phyloP scores from a whole-genome alignment of 768 basidiomycete species.

The Chalciporus sphaerocephalus region DNA sequence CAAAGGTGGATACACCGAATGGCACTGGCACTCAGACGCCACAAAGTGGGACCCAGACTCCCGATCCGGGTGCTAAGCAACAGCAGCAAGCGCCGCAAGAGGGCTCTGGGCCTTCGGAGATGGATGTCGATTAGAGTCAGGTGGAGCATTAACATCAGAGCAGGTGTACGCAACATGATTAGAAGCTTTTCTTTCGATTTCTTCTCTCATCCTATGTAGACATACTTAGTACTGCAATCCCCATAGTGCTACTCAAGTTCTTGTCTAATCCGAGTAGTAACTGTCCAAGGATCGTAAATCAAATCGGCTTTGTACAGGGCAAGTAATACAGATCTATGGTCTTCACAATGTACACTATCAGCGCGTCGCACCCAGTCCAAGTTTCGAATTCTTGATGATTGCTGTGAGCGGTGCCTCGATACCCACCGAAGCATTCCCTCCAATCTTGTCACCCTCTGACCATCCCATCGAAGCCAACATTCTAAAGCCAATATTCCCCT shows the following conservation, averaged over 20 bases:
- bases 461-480: constrained; percentile 91
- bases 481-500: constrained; percentile 79
- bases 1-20: constrained; percentile 45
- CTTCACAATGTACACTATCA: background rate
- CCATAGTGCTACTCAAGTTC: constrained; percentile 2
- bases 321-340: background rate
- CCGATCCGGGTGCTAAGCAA: constrained; percentile 42
- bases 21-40: constrained; percentile 75
- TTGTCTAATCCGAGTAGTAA: no score
- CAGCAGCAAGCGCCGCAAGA: constrained; percentile 25
- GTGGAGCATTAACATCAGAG: background rate
- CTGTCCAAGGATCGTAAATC: no score
- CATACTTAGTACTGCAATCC: constrained; percentile 6
- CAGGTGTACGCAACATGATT: background rate
- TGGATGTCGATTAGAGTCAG: constrained; percentile 83
- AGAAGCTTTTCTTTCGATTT: background rate
- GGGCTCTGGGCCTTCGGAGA: constrained; percentile 55
- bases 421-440: constrained; percentile 50
- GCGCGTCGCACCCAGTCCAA: constrained; percentile 68
- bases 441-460: constrained; percentile 78
- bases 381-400: constrained; percentile 81
- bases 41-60: constrained; percentile 57
- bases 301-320: no score
- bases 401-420: constrained; percentile 75
- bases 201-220: constrained; percentile 1